Evolutionary conservation across 2,329 filamentous ascomycete genomes (phyloP).

Genomic region (Clonostachys solani): DNA sequence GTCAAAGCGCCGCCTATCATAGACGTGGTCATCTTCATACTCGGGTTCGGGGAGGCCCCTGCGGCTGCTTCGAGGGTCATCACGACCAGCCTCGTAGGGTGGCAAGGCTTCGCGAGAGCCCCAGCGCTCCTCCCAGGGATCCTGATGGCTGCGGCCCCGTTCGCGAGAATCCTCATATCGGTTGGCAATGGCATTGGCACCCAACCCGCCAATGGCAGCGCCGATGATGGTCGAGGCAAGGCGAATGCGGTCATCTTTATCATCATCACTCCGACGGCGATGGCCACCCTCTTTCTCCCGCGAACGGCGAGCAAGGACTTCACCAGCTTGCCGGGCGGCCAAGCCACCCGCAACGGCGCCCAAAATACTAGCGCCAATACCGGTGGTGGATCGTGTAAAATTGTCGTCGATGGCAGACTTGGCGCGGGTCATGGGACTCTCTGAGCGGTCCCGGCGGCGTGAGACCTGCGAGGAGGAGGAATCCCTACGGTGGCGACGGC

Average conservation of each 20-base stretch:
- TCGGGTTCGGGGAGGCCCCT: not conserved
- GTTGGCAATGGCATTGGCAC: conserved; percentile 45
- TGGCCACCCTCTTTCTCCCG: conserved; percentile 12
- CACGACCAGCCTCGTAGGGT: conserved; percentile 12
- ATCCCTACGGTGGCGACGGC: conserved; percentile 10
- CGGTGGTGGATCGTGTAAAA: conserved; percentile 42
- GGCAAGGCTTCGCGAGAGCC: conserved; percentile 18
- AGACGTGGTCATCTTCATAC: conserved; percentile 5
- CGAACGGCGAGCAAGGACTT: conserved; percentile 27
- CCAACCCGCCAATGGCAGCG: conserved; percentile 49
- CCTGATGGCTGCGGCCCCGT: conserved; percentile 21
- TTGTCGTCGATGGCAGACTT: conserved; percentile 35
- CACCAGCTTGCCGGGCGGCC: conserved; percentile 43
- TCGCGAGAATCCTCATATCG: conserved; percentile 31
- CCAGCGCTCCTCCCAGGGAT: conserved; percentile 25
- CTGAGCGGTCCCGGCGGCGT: conserved; percentile 6
- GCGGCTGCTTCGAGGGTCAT: conserved; percentile 1
- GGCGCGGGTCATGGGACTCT: conserved; percentile 31
- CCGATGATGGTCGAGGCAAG: conserved; percentile 47
- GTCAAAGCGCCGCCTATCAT: not conserved
- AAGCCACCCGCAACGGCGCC: conserved; percentile 51
- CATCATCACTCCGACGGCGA: conserved; percentile 14
- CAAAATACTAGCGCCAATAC: conserved; percentile 45
- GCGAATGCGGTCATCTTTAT: conserved; percentile 21
- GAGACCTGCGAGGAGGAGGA: conserved; percentile 4